These are phyloP conservation scores for Actinomortierella ambigua DNA, from an alignment of 371 early-diverging fungal species.

Conservation along the genomic window DNA sequence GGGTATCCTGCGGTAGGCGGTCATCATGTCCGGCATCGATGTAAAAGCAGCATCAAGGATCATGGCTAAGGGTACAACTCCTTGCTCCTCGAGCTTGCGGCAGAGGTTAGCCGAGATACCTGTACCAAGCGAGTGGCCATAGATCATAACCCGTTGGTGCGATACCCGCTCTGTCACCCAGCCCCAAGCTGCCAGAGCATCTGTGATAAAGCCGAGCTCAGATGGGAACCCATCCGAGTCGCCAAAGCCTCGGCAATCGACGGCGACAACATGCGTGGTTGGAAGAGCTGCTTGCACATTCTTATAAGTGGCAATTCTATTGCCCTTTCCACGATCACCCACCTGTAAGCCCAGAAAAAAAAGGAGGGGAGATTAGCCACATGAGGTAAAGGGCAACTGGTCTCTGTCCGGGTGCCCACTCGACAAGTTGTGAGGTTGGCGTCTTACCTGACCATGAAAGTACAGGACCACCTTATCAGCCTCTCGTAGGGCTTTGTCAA, in stretches of 20 bases:
- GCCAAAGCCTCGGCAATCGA: conserved; percentile 47
- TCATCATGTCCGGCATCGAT: conserved; percentile 45
- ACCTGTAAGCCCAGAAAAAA: background rate
- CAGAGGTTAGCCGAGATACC: conserved; percentile 43
- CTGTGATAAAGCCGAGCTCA: conserved; percentile 33
- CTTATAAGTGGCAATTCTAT: conserved; percentile 34
- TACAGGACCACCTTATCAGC: conserved; percentile 33
- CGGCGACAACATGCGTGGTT: conserved; percentile 36
- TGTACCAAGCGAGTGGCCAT: conserved; percentile 42
- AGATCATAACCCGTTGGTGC: conserved; percentile 28
- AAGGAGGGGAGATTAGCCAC: background rate
- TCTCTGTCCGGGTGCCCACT: background rate
- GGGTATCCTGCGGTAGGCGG: conserved; percentile 28
- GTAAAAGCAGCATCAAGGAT: conserved; percentile 42
- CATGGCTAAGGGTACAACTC: conserved; percentile 27
- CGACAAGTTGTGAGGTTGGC: too few species aligned
- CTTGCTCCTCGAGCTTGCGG: conserved; percentile 31
- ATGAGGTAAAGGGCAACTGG: background rate
- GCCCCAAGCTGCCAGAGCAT: conserved; percentile 38
- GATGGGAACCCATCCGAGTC: conserved; percentile 46
- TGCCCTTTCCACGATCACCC: conserved; percentile 41
- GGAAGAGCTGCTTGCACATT: conserved; percentile 35
- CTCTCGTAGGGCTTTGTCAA: conserved; percentile 19
- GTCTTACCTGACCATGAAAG: conserved; percentile 33
- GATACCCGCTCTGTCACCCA: conserved; percentile 33